phyloP scores from a whole-genome alignment of 768 basidiomycete species.

The Strobilomyces dryophilus region DNA sequence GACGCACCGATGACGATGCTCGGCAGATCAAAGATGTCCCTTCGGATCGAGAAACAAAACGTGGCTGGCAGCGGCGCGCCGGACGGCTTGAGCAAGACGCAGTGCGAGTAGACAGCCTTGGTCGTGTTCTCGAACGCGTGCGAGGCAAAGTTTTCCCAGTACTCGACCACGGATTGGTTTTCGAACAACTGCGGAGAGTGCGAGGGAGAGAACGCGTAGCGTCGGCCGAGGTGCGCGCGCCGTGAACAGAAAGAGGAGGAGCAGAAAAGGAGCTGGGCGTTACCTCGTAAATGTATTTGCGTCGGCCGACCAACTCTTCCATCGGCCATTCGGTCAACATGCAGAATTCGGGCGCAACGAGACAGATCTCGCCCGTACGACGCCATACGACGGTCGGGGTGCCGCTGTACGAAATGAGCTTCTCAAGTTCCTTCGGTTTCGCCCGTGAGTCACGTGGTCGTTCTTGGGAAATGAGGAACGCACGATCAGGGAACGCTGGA shows the following conservation, averaged over 20 bases:
- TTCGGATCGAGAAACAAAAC: conserved; percentile 92
- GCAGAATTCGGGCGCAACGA: conserved; percentile 95
- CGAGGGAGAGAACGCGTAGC: background rate
- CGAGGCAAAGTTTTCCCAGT: conserved; percentile 94
- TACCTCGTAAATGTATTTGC: conserved; percentile 45
- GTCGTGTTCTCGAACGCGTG: conserved; percentile 98
- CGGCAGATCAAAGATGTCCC: conserved; percentile 89
- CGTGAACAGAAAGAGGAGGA: conserved; percentile 16
- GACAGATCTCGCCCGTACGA: conserved; percentile 94
- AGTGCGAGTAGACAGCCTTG: conserved; percentile 91
- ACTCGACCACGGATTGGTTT: conserved; percentile 91
- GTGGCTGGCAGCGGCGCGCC: conserved; percentile 86
- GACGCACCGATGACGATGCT: conserved; percentile 79
- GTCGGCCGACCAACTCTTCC: conserved; percentile 66
- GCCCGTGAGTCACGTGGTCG: conserved; percentile 1
- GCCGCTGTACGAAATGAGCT: conserved; percentile 93
- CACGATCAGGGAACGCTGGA: conserved; percentile 89
- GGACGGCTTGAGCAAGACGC: conserved; percentile 80
- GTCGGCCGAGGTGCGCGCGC: conserved; percentile 8
- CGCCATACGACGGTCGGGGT: conserved; percentile 98
- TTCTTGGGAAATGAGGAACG: conserved; percentile 18
- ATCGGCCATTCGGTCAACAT: conserved; percentile 89
- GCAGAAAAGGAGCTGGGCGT: conserved; percentile 18
- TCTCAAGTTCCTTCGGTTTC: conserved; percentile 78
- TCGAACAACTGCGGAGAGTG: conserved; percentile 70